Evolutionary conservation across 495 filamentous ascomycete genomes (phyloP), one percentile per base, ranked within the genome.

Genomic region (Xylaria palmicola): DNA sequence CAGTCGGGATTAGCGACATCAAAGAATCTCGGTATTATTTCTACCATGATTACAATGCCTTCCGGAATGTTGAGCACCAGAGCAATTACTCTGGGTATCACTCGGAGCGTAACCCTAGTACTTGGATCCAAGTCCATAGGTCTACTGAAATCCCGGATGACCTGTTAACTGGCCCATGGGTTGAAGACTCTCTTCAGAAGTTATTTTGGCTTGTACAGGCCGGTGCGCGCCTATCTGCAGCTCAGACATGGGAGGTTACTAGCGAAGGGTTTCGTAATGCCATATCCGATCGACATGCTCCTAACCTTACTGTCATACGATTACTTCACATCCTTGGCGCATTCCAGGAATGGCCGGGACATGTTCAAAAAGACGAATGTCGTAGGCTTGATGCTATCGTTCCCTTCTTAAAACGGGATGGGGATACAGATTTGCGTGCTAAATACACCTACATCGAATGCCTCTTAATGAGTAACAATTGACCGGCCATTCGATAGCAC

Each of bases 191-290:
- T 1, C 58, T 68, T 5, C 68, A 69, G 60, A 68, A 74, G 47
- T 54, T 74, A 0, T 78, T 71, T 62, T 80, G 77, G 77, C 40
- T 76, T 13, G 37, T 72, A 13, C 74, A 68, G 29, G 68, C 55
- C 8, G 72, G 76, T 0, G 72, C 71, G 20, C 45, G 17, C 0
- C 19, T 74, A 20, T 26, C 54, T 8, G 19, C 20, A 0, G 41
- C 48, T 19, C 68, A 74, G 15, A 72, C 62, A 1, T 77, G 76
- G 77, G 76, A 79, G 60, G 47, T 74, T 22, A 68, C 65, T 15
- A 54, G 30, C 6, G 22, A 66, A 47, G 55, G 39, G 6, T 72
- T 62, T 26, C 49, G 34, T 4, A 30, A 61, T n/a, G 64, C 64
- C 1, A 32, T 49, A 3, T 41, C 57, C 3, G 34, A 57, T 51